phyloP scores from a whole-genome alignment of 768 basidiomycete genomes.

The Lentinula guzmanii region DNA sequence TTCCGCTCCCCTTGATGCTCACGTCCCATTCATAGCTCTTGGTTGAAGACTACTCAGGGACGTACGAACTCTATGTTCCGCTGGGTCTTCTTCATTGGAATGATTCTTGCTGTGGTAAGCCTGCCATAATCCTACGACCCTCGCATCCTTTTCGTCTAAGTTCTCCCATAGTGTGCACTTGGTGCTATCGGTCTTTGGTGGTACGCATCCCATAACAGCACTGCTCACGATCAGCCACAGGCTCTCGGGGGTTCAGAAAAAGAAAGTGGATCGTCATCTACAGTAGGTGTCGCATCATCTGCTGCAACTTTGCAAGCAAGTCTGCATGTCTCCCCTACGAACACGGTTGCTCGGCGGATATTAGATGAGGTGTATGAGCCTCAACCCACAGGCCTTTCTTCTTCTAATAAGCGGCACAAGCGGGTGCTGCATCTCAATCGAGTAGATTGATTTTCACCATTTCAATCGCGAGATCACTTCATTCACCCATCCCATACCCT shows the following conservation, averaged over 20 bases:
- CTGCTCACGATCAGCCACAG: conserved; percentile 46
- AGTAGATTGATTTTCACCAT: background rate
- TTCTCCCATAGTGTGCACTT: conserved; percentile 33
- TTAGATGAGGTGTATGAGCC: background rate
- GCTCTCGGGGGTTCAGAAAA: conserved; percentile 60
- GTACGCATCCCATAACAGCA: conserved; percentile 47
- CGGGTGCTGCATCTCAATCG: background rate
- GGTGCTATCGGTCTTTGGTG: conserved; percentile 56
- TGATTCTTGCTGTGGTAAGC: conserved; percentile 50
- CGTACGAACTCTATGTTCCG: conserved; percentile 48
- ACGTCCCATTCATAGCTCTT: conserved; percentile 34
- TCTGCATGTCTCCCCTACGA: conserved; percentile 53
- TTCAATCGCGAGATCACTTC: background rate
- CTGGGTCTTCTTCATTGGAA: conserved; percentile 68
- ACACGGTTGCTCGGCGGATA: conserved; percentile 39
- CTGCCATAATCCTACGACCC: background rate
- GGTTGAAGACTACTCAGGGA: conserved; percentile 61
- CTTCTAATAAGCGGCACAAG: background rate
- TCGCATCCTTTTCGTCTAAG: background rate
- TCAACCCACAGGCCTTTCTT: background rate
- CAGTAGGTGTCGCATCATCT: conserved; percentile 14
- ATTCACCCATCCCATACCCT: background rate
- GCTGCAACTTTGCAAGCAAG: conserved; percentile 16
- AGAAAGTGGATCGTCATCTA: conserved; percentile 17
- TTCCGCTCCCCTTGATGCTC: background rate